Conservation (phyloP, 192 early-diverging fungal species). For the Pilobolus umbonatus region DNA sequence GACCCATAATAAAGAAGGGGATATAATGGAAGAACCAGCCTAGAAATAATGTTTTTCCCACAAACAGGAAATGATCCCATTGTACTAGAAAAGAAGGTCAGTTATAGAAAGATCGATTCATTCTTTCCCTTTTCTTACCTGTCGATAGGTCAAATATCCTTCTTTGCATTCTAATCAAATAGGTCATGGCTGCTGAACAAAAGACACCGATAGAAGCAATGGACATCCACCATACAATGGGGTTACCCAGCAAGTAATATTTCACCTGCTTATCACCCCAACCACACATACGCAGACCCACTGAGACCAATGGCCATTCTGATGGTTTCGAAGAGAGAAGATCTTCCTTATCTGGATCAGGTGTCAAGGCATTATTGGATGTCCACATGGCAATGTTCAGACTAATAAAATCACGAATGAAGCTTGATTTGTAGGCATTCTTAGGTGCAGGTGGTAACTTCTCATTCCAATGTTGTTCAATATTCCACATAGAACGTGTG, state of each 20-base stretch:
- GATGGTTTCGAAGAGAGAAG: conserved; percentile 73
- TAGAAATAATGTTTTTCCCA: conserved; percentile 62
- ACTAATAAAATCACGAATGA: conserved; percentile 82
- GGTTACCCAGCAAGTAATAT: conserved; percentile 92
- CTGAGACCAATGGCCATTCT: conserved; percentile 86
- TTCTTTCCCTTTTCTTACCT: conserved; percentile 27
- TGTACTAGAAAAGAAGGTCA: conserved; percentile 16
- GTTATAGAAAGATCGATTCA: conserved; percentile 6
- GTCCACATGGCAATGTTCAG: conserved; percentile 95
- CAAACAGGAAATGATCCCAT: conserved; percentile 72
- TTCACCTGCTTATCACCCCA: conserved; percentile 87
- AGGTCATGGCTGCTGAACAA: conserved; percentile 16
- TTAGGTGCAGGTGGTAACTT: conserved; percentile 60
- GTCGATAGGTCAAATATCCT: conserved; percentile 49
- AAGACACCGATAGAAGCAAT: conserved; percentile 49
- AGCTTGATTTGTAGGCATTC: conserved; percentile 66
- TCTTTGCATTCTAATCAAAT: conserved; percentile 63
- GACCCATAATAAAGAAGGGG: conserved; percentile 95
- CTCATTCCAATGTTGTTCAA: conserved; percentile 82
- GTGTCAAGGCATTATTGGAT: conserved; percentile 92
- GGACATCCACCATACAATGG: conserved; percentile 85
- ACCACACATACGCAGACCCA: conserved; percentile 89
- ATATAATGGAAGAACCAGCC: conserved; percentile 94
- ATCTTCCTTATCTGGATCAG: conserved; percentile 92
- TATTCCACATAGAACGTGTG: conserved; percentile 81